Evolutionary conservation across 129 eudicot genomes (phyloP), one percentile per base, ranked within the genome.

Genomic region (Chrysanthemum lavandulifolium): DNA sequence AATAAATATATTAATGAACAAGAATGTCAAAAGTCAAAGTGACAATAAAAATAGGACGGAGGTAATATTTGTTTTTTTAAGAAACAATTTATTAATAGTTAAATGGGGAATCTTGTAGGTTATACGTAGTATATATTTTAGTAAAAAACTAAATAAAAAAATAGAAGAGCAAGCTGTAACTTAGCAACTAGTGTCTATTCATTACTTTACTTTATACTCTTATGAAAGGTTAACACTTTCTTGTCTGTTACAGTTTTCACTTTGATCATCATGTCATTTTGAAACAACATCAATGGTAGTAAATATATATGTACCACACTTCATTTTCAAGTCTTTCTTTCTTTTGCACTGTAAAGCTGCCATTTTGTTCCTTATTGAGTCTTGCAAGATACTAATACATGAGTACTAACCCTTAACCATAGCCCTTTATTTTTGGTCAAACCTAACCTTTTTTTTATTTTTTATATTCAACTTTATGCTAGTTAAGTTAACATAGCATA

Each of bases 351-450:
- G 84, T 87, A 91, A 87, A 87, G 98, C 98, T 92, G 98, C 91
- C 83, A 81, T 86, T 84, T 92, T 92, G 96, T 89, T 83, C 98
- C 98, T 89, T 92, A 87, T 92, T 81, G 73, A 91, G 90, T 62
- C 67, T 62, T 62, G 67, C 67, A 62, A 62, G 67, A 62, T 29
- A 62, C 47, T 40, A 40, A 40, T 40, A 40, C 47, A 62, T 62
- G 67, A 62, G 67, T 85, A 40, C 47, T 40, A 6, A 40, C 47
- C 10, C 47, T 40, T 40, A 40, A 40, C 68, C 55, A 67, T 72
- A 81, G 78, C 25, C 51, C 69, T 65, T 84, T 77, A 82, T 82
- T 82, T 85, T 84, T 84, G 80, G 95, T 85, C 89, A 87, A 90
- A 83, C 85, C 76, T 78, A 6, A 12, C 67, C 80, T 81, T 81